phyloP scores from a whole-genome alignment of 306 rosid species.

The Adenanthera pavonina region DNA sequence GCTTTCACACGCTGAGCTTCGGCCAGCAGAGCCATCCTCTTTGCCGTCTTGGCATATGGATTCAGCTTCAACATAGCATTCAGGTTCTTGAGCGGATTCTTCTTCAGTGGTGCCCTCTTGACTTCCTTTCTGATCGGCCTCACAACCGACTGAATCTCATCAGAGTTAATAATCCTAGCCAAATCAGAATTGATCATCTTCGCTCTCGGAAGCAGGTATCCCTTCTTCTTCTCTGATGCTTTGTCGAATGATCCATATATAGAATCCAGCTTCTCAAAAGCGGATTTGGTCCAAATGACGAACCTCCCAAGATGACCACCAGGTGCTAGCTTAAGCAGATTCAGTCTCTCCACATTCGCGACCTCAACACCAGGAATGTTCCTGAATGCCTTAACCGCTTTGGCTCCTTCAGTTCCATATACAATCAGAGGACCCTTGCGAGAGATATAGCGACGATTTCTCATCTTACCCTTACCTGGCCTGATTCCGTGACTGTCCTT shows the following conservation, averaged over 20 bases:
- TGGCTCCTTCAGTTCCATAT: constrained; percentile 65
- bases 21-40: constrained; percentile 68
- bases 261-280: constrained; percentile 73
- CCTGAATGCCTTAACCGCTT: constrained; percentile 66
- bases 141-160: constrained; percentile 69
- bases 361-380: constrained; percentile 65
- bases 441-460: constrained; percentile 61
- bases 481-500: constrained; percentile 70
- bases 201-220: constrained; percentile 60
- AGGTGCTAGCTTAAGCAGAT: constrained; percentile 64
- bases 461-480: constrained; percentile 67
- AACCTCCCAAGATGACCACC: constrained; percentile 74
- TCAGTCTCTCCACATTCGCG: constrained; percentile 66
- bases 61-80: constrained; percentile 62
- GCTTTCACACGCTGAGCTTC: constrained; percentile 71
- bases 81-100: constrained; percentile 71
- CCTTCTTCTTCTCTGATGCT: constrained; percentile 64
- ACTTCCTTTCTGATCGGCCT: constrained; percentile 58
- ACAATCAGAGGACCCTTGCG: constrained; percentile 71
- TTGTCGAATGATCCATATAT: constrained; percentile 69
- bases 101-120: constrained; percentile 68
- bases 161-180: constrained; percentile 67
- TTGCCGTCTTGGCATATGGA: constrained; percentile 72
- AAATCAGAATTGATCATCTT: constrained; percentile 74
- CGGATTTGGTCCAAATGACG: constrained; percentile 68